Percentiles rank a stretch among this genome's conserved stretches.
Evolutionary conservation across 306 rosid species (phyloP).

Genomic region (Ormosia semicastrata): DNA sequence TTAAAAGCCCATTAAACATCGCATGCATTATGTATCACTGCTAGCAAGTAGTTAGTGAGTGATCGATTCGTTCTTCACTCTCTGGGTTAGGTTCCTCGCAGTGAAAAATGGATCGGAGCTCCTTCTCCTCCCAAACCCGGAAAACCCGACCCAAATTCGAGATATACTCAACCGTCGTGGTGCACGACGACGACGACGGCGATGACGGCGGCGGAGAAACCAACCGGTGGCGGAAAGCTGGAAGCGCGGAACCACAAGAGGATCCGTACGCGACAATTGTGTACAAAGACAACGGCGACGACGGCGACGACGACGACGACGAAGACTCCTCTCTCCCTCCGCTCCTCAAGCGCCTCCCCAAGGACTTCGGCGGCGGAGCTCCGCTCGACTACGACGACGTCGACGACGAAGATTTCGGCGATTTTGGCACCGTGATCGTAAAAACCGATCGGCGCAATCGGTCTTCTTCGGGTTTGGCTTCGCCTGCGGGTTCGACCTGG

Average conservation of each 20-base stretch:
- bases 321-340: conserved; percentile 89
- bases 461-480: conserved; percentile 39
- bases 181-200: conserved; percentile 57
- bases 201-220: conserved; percentile 32
- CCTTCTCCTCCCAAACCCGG: conserved; percentile 46
- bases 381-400: conserved; percentile 71
- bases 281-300: conserved; percentile 60
- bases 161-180: conserved; percentile 73
- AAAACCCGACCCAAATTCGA: conserved; percentile 51
- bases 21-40: not conserved
- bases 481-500: conserved; percentile 32
- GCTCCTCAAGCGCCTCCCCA: conserved; percentile 84
- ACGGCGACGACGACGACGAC: conserved; percentile 57
- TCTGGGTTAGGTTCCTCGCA: not conserved
- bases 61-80: not conserved
- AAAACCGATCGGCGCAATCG: conserved; percentile 52
- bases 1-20: not conserved
- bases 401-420: conserved; percentile 51
- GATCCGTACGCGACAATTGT: conserved; percentile 81
- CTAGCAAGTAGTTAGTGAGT: not conserved
- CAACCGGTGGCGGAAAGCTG: conserved; percentile 30
- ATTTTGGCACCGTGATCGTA: conserved; percentile 76
- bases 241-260: conserved; percentile 26
- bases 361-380: conserved; percentile 96
- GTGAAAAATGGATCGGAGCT: conserved; percentile 63